phyloP scores from a whole-genome alignment of 352 stramenopile genomes.

The Phytophthora vignae region DNA sequence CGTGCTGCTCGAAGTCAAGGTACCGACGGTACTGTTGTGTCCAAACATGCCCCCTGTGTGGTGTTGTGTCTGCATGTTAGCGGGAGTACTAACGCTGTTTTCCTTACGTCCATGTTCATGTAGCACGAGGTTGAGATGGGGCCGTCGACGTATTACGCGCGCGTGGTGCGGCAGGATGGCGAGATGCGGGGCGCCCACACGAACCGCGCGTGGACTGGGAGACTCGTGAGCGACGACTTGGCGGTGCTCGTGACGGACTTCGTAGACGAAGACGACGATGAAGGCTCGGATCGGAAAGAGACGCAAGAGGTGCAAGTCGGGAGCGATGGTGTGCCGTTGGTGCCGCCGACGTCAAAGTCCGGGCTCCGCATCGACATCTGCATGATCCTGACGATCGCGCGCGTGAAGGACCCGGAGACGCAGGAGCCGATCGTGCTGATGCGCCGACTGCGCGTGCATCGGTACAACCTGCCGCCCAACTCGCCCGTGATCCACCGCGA shows the following conservation, averaged over 20 bases:
- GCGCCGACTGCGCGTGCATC: slow-evolving; percentile 47
- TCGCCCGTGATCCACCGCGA: slow-evolving; percentile 49
- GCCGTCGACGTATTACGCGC: slow-evolving; percentile 44
- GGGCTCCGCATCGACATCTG: slow-evolving; percentile 44
- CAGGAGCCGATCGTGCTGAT: slow-evolving; percentile 44
- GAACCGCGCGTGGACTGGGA: slow-evolving; percentile 46
- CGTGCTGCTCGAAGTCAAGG: slow-evolving; percentile 49
- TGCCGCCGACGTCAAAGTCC: slow-evolving; percentile 16
- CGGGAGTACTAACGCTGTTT: slow-evolving; percentile 8
- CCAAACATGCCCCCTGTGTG: slow-evolving; percentile 12
- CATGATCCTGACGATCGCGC: slow-evolving; percentile 38
- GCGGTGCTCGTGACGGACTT: slow-evolving; percentile 53
- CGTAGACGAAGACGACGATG: slow-evolving; percentile 56
- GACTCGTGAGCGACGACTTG: slow-evolving; percentile 49
- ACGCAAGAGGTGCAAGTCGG: slow-evolving; percentile 21
- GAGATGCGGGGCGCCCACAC: slow-evolving; percentile 47
- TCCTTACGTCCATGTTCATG: slow-evolving; percentile 5
- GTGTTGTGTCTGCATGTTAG: not conserved
- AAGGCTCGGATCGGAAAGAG: slow-evolving; percentile 25
- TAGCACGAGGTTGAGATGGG: slow-evolving; percentile 45
- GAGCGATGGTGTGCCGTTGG: slow-evolving; percentile 26
- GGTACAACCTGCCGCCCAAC: slow-evolving; percentile 58
- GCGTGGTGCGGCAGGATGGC: slow-evolving; percentile 47
- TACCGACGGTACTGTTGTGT: slow-evolving; percentile 38
- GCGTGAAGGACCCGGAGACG: slow-evolving; percentile 28